A percentile compares a stretch with the other conserved stretches of the same genome.
Conservation (phyloP, 2,329 filamentous ascomycete genomes). For the Trematosphaeria pertusa region DNA sequence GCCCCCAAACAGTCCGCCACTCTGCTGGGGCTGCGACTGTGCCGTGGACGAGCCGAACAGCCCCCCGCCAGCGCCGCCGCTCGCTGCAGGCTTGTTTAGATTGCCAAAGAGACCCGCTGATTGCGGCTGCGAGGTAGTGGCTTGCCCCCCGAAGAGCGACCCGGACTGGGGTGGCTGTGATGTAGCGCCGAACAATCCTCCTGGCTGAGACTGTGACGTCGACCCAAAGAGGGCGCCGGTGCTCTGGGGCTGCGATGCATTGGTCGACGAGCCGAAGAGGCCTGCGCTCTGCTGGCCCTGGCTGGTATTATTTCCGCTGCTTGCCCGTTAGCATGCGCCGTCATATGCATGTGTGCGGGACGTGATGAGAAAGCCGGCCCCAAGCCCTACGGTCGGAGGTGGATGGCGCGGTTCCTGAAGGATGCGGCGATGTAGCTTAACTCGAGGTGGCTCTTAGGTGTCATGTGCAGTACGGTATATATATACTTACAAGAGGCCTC, state of each 20-base stretch:
- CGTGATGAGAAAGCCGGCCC: slow-evolving; percentile 7
- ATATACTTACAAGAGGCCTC: slow-evolving; percentile 56
- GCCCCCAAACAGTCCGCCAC: slow-evolving; percentile 43
- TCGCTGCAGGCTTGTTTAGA: slow-evolving; percentile 41
- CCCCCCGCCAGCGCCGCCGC: slow-evolving; percentile 32
- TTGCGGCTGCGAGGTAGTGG: slow-evolving; percentile 30
- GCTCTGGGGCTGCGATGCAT: slow-evolving; percentile 32
- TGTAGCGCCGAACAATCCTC: slow-evolving; percentile 30
- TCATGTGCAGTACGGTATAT: slow-evolving; percentile 11
- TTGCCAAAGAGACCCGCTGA: slow-evolving; percentile 46
- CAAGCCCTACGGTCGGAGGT: slow-evolving; percentile 6
- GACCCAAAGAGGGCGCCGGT: slow-evolving; percentile 37
- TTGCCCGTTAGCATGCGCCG: slow-evolving; percentile 27
- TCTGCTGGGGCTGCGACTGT: slow-evolving; percentile 35
- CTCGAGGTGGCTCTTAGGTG: neutral
- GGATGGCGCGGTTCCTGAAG: slow-evolving; percentile 16
- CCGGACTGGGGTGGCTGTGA: slow-evolving; percentile 37
- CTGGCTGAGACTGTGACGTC: slow-evolving; percentile 26
- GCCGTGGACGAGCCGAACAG: slow-evolving; percentile 46
- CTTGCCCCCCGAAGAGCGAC: slow-evolving; percentile 31
- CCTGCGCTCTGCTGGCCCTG: slow-evolving; percentile 36
- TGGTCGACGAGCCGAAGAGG: slow-evolving; percentile 36
- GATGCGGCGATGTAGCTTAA: slow-evolving; percentile 10
- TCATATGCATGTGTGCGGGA: slow-evolving; percentile 3
- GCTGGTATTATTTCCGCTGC: slow-evolving; percentile 39